Conservation (phyloP, 306 rosid genomes). For the Potentilla sterilis region DNA sequence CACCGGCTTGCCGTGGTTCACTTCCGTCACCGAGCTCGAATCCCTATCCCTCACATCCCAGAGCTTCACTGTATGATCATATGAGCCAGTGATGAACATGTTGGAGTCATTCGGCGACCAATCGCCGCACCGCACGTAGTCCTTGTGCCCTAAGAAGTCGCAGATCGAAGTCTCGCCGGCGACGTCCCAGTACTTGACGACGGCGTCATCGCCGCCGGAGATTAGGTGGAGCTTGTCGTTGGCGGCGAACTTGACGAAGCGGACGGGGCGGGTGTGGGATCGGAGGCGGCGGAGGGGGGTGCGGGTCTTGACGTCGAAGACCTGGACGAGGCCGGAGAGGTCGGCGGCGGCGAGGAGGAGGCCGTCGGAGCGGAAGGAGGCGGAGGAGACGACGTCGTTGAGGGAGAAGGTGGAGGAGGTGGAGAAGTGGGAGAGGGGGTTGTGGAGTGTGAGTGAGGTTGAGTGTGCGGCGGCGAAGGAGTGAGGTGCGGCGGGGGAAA, state of each 20-base stretch:
- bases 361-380: slow-evolving; percentile 76
- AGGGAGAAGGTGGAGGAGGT: slow-evolving; percentile 51
- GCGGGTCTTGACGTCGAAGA: slow-evolving; percentile 59
- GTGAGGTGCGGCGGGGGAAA: slow-evolving; percentile 57
- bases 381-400: slow-evolving; percentile 60
- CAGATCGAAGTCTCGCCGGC: slow-evolving; percentile 39
- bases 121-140: slow-evolving; percentile 85
- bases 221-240: slow-evolving; percentile 71
- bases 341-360: slow-evolving; percentile 79
- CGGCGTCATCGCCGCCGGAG: slow-evolving; percentile 87
- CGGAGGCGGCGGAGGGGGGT: slow-evolving; percentile 60
- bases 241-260: slow-evolving; percentile 60
- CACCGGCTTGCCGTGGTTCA: slow-evolving; percentile 44
- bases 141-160: slow-evolving; percentile 63
- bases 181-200: slow-evolving; percentile 85
- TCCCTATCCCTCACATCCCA: slow-evolving; percentile 26
- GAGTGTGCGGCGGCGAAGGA: slow-evolving; percentile 70
- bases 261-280: slow-evolving; percentile 73
- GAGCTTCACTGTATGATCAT: slow-evolving; percentile 64
- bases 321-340: slow-evolving; percentile 74
- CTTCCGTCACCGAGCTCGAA: slow-evolving; percentile 41
- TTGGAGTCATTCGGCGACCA: slow-evolving; percentile 64
- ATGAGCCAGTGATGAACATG: slow-evolving; percentile 71
- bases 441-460: slow-evolving; percentile 55
- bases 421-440: slow-evolving; percentile 46